Percentiles rank a stretch among this genome's conserved stretches.
These are phyloP conservation scores for Halteria grandinella DNA, from an alignment of 73 alveolate species.

Conservation along the genomic window DNA sequence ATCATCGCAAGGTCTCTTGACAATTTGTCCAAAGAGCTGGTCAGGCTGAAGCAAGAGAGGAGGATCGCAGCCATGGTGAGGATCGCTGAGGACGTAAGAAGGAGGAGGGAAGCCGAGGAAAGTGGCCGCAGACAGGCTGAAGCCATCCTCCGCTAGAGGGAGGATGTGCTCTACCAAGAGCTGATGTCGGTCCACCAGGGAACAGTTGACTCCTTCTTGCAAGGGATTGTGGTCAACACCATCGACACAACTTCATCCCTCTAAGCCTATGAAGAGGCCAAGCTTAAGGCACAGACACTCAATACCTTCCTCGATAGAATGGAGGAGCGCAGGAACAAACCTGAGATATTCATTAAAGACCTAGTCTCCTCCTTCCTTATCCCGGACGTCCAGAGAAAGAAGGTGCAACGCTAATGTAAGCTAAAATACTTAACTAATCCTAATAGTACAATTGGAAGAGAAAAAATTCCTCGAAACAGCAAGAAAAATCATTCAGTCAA, in stretches of 20 bases:
- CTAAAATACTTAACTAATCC: background rate
- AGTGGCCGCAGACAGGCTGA: conserved; percentile 98
- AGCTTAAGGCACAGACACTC: conserved; percentile 86
- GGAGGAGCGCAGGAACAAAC: conserved; percentile 91
- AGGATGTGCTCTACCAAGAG: conserved; percentile 89
- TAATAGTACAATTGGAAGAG: conserved; percentile 83
- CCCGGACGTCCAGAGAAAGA: conserved; percentile 91
- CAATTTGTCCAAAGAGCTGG: conserved; percentile 88
- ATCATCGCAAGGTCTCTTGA: conserved; percentile 89
- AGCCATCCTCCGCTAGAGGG: conserved; percentile 89
- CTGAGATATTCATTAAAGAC: conserved; percentile 88
- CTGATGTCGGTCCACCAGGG: conserved; percentile 93
- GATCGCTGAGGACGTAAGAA: conserved; percentile 95
- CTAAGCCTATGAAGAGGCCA: conserved; percentile 89
- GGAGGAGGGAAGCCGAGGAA: conserved; percentile 96
- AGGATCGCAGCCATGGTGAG: conserved; percentile 92
- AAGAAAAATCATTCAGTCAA: conserved; percentile 79
- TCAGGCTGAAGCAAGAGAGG: conserved; percentile 93
- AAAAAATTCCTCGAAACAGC: conserved; percentile 96
- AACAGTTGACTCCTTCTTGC: conserved; percentile 90
- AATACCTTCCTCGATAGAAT: conserved; percentile 84
- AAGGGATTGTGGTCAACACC: conserved; percentile 83
- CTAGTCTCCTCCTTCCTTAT: conserved; percentile 90
- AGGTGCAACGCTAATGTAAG: conserved; percentile 79
- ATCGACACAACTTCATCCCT: conserved; percentile 74